phyloP scores from a whole-genome alignment of 2,329 filamentous ascomycete species.

The Phyllosticta paracitricarpa region DNA sequence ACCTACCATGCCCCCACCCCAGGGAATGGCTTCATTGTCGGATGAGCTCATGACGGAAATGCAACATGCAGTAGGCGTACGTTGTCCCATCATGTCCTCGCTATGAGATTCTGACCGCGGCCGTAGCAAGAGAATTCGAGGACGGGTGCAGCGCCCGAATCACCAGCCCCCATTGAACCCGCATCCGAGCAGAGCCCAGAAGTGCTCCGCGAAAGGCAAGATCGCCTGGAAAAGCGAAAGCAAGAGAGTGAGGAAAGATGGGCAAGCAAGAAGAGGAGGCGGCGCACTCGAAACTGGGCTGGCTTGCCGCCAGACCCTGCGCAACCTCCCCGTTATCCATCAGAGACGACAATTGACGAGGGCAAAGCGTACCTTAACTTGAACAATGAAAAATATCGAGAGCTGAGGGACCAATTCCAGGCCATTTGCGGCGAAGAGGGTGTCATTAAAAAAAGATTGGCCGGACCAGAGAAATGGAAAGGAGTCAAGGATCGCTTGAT shows the following conservation, averaged over 20 bases:
- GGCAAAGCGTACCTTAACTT: constrained; percentile 60
- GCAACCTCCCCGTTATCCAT: constrained; percentile 64
- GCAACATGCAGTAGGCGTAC: constrained; percentile 5
- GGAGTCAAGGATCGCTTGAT: constrained; percentile 58
- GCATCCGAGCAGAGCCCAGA: constrained; percentile 33
- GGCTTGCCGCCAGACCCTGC: constrained; percentile 58
- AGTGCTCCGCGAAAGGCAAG: constrained; percentile 42
- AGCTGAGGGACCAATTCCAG: constrained; percentile 57
- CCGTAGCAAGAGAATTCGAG: background rate
- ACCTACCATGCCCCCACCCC: background rate
- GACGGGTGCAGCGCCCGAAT: background rate
- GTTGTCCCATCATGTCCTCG: background rate
- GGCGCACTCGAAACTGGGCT: constrained; percentile 58
- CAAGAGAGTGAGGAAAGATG: constrained; percentile 53
- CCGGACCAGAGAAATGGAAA: constrained; percentile 65
- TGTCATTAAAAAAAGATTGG: constrained; percentile 66
- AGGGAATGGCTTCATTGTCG: background rate
- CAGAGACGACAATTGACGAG: constrained; percentile 73
- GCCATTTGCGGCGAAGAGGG: constrained; percentile 57
- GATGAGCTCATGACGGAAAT: constrained; percentile 4
- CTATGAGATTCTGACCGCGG: background rate
- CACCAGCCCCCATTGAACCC: background rate
- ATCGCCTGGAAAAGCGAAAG: constrained; percentile 45
- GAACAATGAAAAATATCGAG: constrained; percentile 52
- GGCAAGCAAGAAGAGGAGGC: constrained; percentile 54